phyloP scores from a whole-genome alignment of 768 basidiomycete genomes.

The Lactarius akahatsu region DNA sequence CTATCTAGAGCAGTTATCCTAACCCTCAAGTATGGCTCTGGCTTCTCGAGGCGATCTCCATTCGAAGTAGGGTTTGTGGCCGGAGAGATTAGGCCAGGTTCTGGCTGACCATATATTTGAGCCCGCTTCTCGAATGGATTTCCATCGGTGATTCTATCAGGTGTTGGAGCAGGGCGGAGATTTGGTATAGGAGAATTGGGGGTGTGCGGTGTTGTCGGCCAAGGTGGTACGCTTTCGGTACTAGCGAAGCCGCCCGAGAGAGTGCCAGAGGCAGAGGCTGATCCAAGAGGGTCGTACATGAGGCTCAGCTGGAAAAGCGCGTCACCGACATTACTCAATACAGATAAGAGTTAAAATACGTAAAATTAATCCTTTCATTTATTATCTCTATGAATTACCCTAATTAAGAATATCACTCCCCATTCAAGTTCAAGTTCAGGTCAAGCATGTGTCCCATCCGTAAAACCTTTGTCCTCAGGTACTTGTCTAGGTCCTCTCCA shows the following conservation, averaged over 20 bases:
- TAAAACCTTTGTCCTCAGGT: conserved; percentile 92
- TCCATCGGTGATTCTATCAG: conserved; percentile 51
- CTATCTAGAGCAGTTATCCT: conserved; percentile 90
- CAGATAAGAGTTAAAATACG: not conserved
- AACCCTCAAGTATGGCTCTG: conserved; percentile 83
- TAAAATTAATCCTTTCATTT: conserved; percentile 4
- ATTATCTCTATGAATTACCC: conserved; percentile 1
- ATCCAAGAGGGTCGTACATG: conserved; percentile 75
- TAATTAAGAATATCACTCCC: not conserved
- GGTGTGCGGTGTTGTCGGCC: conserved; percentile 79
- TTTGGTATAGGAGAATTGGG: conserved; percentile 71
- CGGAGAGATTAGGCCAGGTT: conserved; percentile 80
- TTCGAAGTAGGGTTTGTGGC: conserved; percentile 61
- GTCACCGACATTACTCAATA: not conserved
- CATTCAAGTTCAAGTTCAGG: conserved; percentile 32
- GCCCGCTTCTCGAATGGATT: conserved; percentile 70
- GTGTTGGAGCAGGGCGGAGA: conserved; percentile 60
- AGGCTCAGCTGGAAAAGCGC: conserved; percentile 10
- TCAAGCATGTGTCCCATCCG: conserved; percentile 95
- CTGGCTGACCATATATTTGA: conserved; percentile 85
- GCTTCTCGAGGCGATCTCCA: conserved; percentile 70
- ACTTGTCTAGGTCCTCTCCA: conserved; percentile 90
- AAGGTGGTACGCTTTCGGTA: conserved; percentile 54
- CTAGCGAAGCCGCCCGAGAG: conserved; percentile 44
- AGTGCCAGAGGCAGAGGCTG: conserved; percentile 37